Evolutionary conservation across 805 yeast genomes (phyloP).

Genomic region (Metschnikowia similis): DNA sequence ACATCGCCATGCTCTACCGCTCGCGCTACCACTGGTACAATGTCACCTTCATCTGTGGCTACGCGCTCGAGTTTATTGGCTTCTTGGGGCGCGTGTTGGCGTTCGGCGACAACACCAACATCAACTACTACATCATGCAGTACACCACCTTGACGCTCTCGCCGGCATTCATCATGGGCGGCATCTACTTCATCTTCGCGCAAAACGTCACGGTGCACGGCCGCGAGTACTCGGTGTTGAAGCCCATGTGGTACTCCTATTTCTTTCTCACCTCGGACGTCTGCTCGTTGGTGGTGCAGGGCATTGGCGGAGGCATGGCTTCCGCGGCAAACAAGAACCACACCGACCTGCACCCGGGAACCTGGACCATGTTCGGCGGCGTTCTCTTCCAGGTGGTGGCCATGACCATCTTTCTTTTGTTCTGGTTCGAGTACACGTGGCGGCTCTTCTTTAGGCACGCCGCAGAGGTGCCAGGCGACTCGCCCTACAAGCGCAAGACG

Average conservation of each 20-base stretch:
- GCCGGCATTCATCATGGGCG: constrained; percentile 43
- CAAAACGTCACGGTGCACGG: constrained; percentile 39
- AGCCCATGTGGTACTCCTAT: constrained; percentile 43
- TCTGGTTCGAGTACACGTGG: constrained; percentile 34
- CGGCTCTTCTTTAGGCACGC: constrained; percentile 29
- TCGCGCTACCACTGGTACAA: constrained; percentile 40
- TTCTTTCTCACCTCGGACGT: constrained; percentile 37
- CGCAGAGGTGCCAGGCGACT: constrained; percentile 9
- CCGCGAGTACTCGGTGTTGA: constrained; percentile 31
- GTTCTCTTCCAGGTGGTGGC: constrained; percentile 35
- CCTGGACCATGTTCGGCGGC: constrained; percentile 36
- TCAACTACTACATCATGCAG: constrained; percentile 27
- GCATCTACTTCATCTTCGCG: constrained; percentile 38
- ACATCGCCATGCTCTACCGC: constrained; percentile 23
- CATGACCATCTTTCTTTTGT: constrained; percentile 32
- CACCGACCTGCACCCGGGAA: constrained; percentile 27
- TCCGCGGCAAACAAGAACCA: constrained; percentile 23
- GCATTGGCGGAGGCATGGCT: constrained; percentile 37
- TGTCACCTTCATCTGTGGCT: constrained; percentile 34
- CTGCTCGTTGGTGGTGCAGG: constrained; percentile 35
- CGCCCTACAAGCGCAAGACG: constrained; percentile 6
- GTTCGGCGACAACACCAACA: constrained; percentile 20
- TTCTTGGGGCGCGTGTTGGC: constrained; percentile 35
- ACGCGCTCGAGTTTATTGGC: constrained; percentile 33
- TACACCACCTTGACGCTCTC: constrained; percentile 34